Conservation (phyloP, 1,284 basidiomycete genomes). For the Ceratobasidium sp. region DNA sequence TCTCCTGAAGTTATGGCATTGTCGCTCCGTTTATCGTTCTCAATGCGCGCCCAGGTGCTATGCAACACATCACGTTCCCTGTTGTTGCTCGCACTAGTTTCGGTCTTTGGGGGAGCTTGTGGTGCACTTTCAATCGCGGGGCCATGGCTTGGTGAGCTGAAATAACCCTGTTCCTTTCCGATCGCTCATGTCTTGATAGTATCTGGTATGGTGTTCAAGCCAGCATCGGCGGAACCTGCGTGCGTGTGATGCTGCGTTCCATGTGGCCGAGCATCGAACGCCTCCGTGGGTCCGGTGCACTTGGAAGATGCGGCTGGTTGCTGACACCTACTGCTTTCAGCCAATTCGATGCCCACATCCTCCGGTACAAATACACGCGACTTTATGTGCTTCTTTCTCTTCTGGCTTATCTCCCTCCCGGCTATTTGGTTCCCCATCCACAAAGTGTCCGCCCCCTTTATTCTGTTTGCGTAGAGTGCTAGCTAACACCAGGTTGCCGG, state of each 20-base stretch:
- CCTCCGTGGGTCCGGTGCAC: slow-evolving; percentile 60
- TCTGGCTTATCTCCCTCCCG: slow-evolving; percentile 81
- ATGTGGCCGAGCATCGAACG: slow-evolving; percentile 76
- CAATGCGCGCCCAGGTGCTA: slow-evolving; percentile 80
- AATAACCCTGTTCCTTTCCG: slow-evolving; percentile 43
- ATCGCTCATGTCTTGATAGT: slow-evolving; percentile 51
- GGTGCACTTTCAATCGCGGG: slow-evolving; percentile 82
- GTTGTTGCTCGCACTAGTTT: slow-evolving; percentile 72
- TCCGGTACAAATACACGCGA: slow-evolving; percentile 73
- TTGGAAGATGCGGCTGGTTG: slow-evolving; percentile 27
- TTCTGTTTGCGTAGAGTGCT: background rate
- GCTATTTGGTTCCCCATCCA: slow-evolving; percentile 83
- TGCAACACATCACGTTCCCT: slow-evolving; percentile 83
- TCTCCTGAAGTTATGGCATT: slow-evolving; percentile 72
- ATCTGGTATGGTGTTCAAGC: slow-evolving; percentile 84
- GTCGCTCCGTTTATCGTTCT: slow-evolving; percentile 77
- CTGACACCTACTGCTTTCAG: slow-evolving; percentile 50
- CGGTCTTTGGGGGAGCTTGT: slow-evolving; percentile 80
- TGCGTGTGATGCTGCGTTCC: slow-evolving; percentile 71
- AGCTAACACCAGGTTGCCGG: background rate
- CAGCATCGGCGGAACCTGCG: slow-evolving; percentile 79
- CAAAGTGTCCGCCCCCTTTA: slow-evolving; percentile 63
- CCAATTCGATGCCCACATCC: slow-evolving; percentile 70
- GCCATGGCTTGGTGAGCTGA: slow-evolving; percentile 72
- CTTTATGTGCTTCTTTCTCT: slow-evolving; percentile 84